Base-by-base conservation (phyloP, 1,139 yeast species). In the Pichia sp. region DNA sequence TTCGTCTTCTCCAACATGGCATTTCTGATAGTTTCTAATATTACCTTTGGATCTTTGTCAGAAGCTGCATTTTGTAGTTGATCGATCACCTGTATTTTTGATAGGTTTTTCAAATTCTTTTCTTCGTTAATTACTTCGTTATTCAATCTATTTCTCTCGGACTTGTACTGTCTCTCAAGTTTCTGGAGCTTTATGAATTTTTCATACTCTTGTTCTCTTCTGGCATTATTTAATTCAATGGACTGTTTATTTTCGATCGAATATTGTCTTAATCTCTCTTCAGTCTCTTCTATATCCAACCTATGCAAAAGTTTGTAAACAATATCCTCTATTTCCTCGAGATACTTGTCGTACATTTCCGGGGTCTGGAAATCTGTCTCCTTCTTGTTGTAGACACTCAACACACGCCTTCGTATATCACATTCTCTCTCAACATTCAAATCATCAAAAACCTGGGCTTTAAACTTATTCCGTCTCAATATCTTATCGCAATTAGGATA, bases 361-460 rank as follows among this genome's bases (percentile, higher is more conserved):
- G 85, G 69, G 18, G 74, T 66, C 1, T 63, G 67, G 63, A 93
- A 93, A 63, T 90, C 96, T 48, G 82, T 85, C 58, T 82, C 80
- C 1, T 87, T 83, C 66, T 87, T 86, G 68, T 93, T 93, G 70
- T 86, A 91, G 31, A 91, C 85, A 53, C 78, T 76, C 58, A 78
- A 75, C 16, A 95, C 91, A 54, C 95, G 73, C 60, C 84, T 84
- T 51, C 99, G 78, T 36, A 91, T 82, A 69, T 93, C 99, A 43
- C 95, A 89, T 65, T 93, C 99, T 58, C 86, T 77, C 68, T 95
- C 99, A 12, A 93, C 96, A 10, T 70, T 75, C 41, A 93, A 80
- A 68, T 93, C 98, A 60, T 91, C 97, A 67, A 93, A 93, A 4
- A 89, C 78, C 70, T 93, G 99, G 45, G 88, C 80, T 70, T 93